Evolutionary conservation across 495 filamentous ascomycete species (phyloP).

Genomic region (Clohesyomyces aquaticus): DNA sequence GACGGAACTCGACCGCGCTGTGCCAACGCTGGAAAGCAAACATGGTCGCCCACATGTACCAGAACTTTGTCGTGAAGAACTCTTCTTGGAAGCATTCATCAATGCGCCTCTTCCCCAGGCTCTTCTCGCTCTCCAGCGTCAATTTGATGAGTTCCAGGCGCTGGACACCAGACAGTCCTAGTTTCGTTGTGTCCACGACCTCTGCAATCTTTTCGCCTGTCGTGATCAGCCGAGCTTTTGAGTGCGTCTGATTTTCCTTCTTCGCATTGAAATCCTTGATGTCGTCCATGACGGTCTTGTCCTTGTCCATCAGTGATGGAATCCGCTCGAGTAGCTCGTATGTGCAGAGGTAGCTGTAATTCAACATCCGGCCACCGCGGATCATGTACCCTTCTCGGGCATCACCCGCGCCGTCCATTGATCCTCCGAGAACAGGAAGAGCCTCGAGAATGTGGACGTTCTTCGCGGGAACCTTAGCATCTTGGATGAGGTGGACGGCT

Average conservation of each 20-base stretch:
- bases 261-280: constrained; percentile 39
- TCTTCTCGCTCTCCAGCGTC: constrained; percentile 44
- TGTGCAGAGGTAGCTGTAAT: constrained; percentile 48
- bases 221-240: constrained; percentile 22
- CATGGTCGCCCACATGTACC: constrained; percentile 50
- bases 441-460: constrained; percentile 53
- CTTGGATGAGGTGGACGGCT: constrained; percentile 51
- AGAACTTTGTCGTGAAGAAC: constrained; percentile 52
- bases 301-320: constrained; percentile 41
- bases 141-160: constrained; percentile 47
- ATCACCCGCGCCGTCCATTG: constrained; percentile 47
- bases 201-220: constrained; percentile 7
- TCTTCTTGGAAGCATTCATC: constrained; percentile 46
- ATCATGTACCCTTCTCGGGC: constrained; percentile 50
- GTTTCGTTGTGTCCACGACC: constrained; percentile 24
- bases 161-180: constrained; percentile 42
- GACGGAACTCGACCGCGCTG: constrained; percentile 45
- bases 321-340: constrained; percentile 48
- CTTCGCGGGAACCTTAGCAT: constrained; percentile 50
- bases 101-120: constrained; percentile 46
- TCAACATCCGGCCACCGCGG: constrained; percentile 48
- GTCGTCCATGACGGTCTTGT: constrained; percentile 43
- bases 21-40: constrained; percentile 52
- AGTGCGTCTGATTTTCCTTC: constrained; percentile 11
- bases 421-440: constrained; percentile 42